Conservation (phyloP, 805 yeast species). For the Saccharomycopsis guyanensis region DNA sequence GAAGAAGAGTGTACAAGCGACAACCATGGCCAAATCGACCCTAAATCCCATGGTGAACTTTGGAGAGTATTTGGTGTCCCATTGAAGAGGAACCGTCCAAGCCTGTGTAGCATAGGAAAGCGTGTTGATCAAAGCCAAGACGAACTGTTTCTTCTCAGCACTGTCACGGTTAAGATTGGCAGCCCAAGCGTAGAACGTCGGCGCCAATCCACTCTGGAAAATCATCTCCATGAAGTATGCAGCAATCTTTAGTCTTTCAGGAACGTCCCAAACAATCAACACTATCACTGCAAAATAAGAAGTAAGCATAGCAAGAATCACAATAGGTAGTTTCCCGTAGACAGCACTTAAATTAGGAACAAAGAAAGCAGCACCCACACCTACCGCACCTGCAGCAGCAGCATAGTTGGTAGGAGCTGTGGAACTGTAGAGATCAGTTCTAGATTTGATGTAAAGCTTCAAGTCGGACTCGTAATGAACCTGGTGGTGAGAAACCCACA, state of each 20-base stretch:
- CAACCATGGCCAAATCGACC: slow-evolving; percentile 12
- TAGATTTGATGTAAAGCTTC: slow-evolving; percentile 41
- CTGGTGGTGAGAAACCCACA: slow-evolving; percentile 47
- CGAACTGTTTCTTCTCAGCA: slow-evolving; percentile 19
- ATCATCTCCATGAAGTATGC: not conserved
- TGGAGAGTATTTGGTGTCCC: slow-evolving; percentile 16
- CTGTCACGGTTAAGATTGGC: slow-evolving; percentile 17
- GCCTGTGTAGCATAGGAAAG: slow-evolving; percentile 19
- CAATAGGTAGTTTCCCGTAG: slow-evolving; percentile 37
- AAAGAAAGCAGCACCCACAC: slow-evolving; percentile 30
- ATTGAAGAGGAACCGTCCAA: slow-evolving; percentile 18
- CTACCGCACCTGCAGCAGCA: slow-evolving; percentile 49
- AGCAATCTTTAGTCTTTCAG: slow-evolving; percentile 26
- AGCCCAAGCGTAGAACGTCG: slow-evolving; percentile 16
- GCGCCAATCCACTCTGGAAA: slow-evolving; percentile 12
- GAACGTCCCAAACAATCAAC: slow-evolving; percentile 48
- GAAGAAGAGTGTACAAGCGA: slow-evolving; percentile 3
- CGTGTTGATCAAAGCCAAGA: slow-evolving; percentile 17
- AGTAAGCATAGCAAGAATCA: slow-evolving; percentile 43
- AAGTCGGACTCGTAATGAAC: slow-evolving; percentile 47
- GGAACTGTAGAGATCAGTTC: slow-evolving; percentile 30
- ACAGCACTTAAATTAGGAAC: slow-evolving; percentile 48
- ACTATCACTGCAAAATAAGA: slow-evolving; percentile 45
- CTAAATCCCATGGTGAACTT: slow-evolving; percentile 12
- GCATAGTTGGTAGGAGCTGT: slow-evolving; percentile 41